These are phyloP conservation scores for Trichoderma semiorbis DNA, from an alignment of 2,329 filamentous ascomycete species.

Conservation along the genomic window DNA sequence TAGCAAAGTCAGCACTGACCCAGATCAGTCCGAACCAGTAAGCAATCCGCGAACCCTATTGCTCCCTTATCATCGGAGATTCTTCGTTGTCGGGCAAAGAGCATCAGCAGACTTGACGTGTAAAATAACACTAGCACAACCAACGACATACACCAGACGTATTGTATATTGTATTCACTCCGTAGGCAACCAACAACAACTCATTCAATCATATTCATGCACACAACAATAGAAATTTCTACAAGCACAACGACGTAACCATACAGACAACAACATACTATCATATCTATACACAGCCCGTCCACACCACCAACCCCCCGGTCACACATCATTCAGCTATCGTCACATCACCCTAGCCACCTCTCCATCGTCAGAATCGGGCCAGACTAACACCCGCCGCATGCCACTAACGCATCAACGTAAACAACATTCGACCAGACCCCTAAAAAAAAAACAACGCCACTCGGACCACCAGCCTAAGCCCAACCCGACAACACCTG, in stretches of 20 bases:
- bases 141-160: background rate
- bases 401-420: background rate
- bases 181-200: background rate
- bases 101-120: background rate
- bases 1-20: background rate
- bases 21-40: background rate
- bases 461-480: background rate
- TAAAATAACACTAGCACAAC: background rate
- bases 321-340: background rate
- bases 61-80: background rate
- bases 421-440: constrained; percentile 1
- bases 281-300: too few species aligned
- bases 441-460: constrained; percentile 11
- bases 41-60: too few species aligned
- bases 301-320: too few species aligned
- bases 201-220: background rate
- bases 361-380: background rate
- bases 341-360: background rate
- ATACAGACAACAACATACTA: background rate
- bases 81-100: too few species aligned
- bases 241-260: background rate
- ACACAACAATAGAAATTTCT: background rate
- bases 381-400: background rate
- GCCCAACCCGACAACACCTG: background rate
- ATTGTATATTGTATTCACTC: background rate